A percentile compares a stretch with the other conserved stretches of the same genome.
Evolutionary conservation across 177 flowering plant genomes (phyloP).

Genomic region (Vitis hybrid): DNA sequence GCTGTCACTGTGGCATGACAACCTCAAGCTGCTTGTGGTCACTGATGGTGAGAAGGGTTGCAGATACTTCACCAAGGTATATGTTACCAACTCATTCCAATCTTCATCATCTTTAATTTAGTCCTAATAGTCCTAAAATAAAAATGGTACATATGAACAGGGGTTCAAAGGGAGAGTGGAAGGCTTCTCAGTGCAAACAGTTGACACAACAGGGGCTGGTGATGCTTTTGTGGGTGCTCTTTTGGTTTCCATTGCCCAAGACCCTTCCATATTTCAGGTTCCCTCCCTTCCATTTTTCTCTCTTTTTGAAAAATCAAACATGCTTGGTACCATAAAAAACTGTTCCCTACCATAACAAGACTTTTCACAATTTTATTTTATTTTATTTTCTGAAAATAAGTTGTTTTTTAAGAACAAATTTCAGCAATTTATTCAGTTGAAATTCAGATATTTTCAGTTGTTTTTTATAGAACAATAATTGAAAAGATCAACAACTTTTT

Average conservation of each 20-base stretch:
- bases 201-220: slow-evolving; percentile 90
- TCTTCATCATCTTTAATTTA: too few relatives aligned
- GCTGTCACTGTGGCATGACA: slow-evolving; percentile 54
- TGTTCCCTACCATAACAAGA: too few relatives aligned
- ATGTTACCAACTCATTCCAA: not conserved
- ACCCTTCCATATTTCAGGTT: slow-evolving; percentile 35
- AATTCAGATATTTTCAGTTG: too few relatives aligned
- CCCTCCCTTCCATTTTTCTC: too few relatives aligned
- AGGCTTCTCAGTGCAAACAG: slow-evolving; percentile 55
- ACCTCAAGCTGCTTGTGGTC: slow-evolving; percentile 62
- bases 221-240: slow-evolving; percentile 80
- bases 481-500: too few relatives aligned
- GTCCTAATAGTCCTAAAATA: too few relatives aligned
- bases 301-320: too few relatives aligned
- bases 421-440: too few relatives aligned
- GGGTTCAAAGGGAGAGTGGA: slow-evolving; percentile 53
- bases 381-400: too few relatives aligned
- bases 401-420: too few relatives aligned
- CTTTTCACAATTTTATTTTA: too few relatives aligned
- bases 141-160: slow-evolving; percentile 23
- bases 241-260: slow-evolving; percentile 33
- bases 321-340: not conserved
- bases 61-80: slow-evolving; percentile 72
- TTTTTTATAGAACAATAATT: too few relatives aligned
- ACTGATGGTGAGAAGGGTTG: slow-evolving; percentile 84